Conservation (phyloP, 208 protist species). For the Trypanosoma cruzi region DNA sequence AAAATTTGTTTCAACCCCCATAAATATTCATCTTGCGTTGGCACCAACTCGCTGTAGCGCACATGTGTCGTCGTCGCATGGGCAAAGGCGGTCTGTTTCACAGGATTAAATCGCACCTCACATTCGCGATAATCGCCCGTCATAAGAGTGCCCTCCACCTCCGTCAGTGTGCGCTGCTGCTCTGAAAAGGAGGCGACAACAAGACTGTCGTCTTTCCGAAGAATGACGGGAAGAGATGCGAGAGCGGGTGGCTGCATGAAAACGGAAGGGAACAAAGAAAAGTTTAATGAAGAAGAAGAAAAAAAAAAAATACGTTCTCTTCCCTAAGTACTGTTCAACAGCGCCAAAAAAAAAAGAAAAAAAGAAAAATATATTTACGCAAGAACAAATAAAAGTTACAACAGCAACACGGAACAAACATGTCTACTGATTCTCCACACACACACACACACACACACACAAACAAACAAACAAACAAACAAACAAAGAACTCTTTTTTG, state of each 20-base stretch:
- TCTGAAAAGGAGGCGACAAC: constrained; percentile 74
- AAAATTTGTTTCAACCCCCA: constrained; percentile 52
- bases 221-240: constrained; percentile 56
- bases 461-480: constrained; percentile 1
- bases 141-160: constrained; percentile 43
- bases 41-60: constrained; percentile 60
- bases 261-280: not conserved
- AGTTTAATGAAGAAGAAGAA: constrained; percentile 1
- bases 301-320: constrained; percentile 1
- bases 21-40: constrained; percentile 11
- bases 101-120: constrained; percentile 75
- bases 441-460: constrained; percentile 1
- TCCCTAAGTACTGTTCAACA: not conserved
- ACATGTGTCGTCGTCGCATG: constrained; percentile 79
- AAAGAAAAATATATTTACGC: not conserved
- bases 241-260: not conserved
- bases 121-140: constrained; percentile 84
- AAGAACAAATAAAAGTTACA: not conserved
- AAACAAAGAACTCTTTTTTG: not conserved
- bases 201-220: constrained; percentile 76
- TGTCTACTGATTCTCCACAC: no score
- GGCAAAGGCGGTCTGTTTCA: constrained; percentile 51
- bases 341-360: constrained; percentile 1
- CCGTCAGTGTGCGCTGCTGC: constrained; percentile 43
- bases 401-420: not conserved